Evolutionary conservation across 768 basidiomycete genomes (phyloP), one percentile per base, ranked within the genome.

Genomic region (Tulasnella sp.): DNA sequence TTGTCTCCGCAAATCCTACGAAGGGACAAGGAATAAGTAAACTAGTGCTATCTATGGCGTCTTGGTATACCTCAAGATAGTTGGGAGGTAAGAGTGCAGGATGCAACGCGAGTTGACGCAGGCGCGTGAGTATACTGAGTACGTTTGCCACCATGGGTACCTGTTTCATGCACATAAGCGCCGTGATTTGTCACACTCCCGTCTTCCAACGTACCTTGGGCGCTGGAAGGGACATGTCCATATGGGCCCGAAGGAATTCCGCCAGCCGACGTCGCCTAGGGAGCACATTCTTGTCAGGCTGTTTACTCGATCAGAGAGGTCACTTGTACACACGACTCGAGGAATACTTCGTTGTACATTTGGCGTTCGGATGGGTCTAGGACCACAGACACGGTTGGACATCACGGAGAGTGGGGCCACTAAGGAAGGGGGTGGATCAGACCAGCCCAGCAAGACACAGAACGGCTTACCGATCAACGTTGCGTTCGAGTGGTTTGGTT

Each of bases 361-460:
- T 68, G 70, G 62, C 81, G 78, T 45, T 82, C 83, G 68, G 81
- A 79, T 3, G 73, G 73, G 37, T 67, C 71, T 32, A 93, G 74
- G 8, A 78, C 67, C 14, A 92, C 85, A 4, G n/a, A n/a, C n/a
- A n/a, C n/a, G n/a, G n/a, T 91, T 93, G 5, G 85, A 87, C 6
- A 92, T 70, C 6, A 92, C 80, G 6, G 86, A 89, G 23, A 92
- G 77, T 3, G 89, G 89, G 6, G 77, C 79, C 46, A 92, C 88
- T 90, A 60, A 4, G 21, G n/a, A n/a, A 37, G 49, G 32, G 31
- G 19, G 19, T 36, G 42, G n/a, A 40, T n/a, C 39, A 12, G 39
- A n/a, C 15, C 4, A 40, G 14, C 21, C 5, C 11, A 14, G n/a
- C 29, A 6, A 25, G 11, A 35, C 8, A 36, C 40, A 11, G 60